Evolutionary conservation across 768 basidiomycete genomes (phyloP), one percentile per base, ranked within the genome.

Genomic region (Pleurotus sapidus): DNA sequence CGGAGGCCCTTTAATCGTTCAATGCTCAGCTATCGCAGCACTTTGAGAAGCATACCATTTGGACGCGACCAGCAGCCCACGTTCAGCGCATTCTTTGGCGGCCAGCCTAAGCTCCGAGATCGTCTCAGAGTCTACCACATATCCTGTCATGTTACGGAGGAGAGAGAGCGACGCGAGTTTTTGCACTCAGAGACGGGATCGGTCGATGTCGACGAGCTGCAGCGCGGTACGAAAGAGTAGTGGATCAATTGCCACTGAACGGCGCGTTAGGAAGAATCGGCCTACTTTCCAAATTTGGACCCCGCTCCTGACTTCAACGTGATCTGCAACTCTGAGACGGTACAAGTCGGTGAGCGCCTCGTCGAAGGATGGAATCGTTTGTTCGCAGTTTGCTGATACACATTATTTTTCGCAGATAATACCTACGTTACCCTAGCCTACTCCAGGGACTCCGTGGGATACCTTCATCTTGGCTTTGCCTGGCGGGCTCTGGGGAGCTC

Each of bases 31-130:
- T 61, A 63, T 61, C 48, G 60, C 38, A 49, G 43, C 56, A 49
- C 30, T 45, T 34, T 45, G 46, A 18, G 46, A 40, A 54, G 62
- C 77, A 57, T 66, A 92, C 91, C 91, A 93, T 77, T 91, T 93
- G 34, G 89, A 80, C 54, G 91, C 88, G 25, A 81, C 77, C 14
- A 75, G 69, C 40, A 94, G 72, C 2, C 91, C 88, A 68, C 91
- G 76, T 24, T 89, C 86, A 15, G 87, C 77, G 62, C 91, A 93
- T 65, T 93, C 88, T 58, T 78, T 82, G 56, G 87, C 79, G 4
- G 91, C 84, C 40, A 68, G 69, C 24, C 87, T 77, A 53, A 94
- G 66, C 20, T 84, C 84, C 17, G 72, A 70, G n/a, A 84, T 72
- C 50, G 82, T 75, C 40, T 79, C 75, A n/a, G 62, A 60, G 64